Base-by-base conservation (phyloP, 2,329 filamentous ascomycete genomes). In the Gremmenia infestans region DNA sequence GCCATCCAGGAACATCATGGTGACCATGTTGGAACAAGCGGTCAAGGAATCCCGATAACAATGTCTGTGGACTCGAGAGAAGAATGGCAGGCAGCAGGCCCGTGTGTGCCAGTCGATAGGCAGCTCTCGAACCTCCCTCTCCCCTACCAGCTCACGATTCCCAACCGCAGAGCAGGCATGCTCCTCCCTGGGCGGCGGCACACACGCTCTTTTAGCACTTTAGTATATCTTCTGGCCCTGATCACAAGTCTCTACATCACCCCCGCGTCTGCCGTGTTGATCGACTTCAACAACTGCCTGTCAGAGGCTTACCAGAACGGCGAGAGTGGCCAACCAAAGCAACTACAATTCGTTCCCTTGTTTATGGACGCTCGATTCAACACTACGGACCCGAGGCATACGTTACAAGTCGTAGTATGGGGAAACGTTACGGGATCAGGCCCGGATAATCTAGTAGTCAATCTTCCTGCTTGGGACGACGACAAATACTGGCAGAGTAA, bases 271-370 rank as follows among this genome's bases (percentile, higher is more conserved):
- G 89, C 88, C 49, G 90, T 85, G 46, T 82, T 85, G 64, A 75
- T 97, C 58, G 77, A 83, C 56, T 94, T 95, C 72, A 79, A 87
- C n/a, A 96, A 97, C 73, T 99, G 93, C 74, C 78, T 97, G 32
- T 72, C 78, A 48, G 76, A 80, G 56, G 79, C 81, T 52, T 80
- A 87, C 68, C 77, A 83, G 57, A 79, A 80, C 47, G 73, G 75
- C 55, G 67, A 78, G 8, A 79, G 80, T 47, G 73, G 75, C 54
- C 67, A 78, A 8, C 81, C 87, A 14, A 72, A 75, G 37, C 80
- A 80, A 59, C 79, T 97, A 35, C 91, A 97, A 75, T 96, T 93
- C 76, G 78, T 84, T 12, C 92, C 94, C 2, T 72, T 86, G 37
- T 85, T 81, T 63, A 82, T 94, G 55, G 85, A 89, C 65, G 93